Percentiles rank a stretch among this genome's conserved stretches.
phyloP scores from a whole-genome alignment of 768 basidiomycete genomes.

The Arthromyces matolae region DNA sequence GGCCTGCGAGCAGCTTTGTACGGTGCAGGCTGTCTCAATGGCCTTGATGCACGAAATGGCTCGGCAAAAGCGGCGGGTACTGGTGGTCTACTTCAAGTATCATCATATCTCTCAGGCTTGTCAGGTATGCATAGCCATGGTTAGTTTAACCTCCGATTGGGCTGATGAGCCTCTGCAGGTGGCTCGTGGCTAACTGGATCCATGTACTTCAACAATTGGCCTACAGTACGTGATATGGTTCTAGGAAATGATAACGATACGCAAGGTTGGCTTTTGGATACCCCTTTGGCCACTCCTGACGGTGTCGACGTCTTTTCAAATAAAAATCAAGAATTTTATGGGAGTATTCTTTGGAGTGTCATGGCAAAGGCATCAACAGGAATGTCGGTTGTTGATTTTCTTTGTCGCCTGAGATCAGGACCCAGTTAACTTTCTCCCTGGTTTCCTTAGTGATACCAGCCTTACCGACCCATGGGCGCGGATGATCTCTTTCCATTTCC shows the following conservation, averaged over 20 bases:
- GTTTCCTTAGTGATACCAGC: conserved; percentile 50
- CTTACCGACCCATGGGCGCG: conserved; percentile 63
- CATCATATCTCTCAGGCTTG: conserved; percentile 64
- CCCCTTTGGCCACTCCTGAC: conserved; percentile 52
- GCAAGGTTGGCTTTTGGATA: conserved; percentile 54
- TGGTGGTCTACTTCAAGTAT: conserved; percentile 67
- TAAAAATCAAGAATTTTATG: conserved; percentile 50
- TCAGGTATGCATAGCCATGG: conserved; percentile 40
- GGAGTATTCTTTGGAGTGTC: conserved; percentile 50
- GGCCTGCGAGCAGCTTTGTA: conserved; percentile 67
- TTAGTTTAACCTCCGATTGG: too few species aligned
- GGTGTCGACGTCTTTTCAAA: conserved; percentile 43
- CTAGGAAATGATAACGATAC: conserved; percentile 48
- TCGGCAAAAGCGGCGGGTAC: conserved; percentile 56
- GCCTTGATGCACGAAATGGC: conserved; percentile 58
- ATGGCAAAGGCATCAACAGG: conserved; percentile 51
- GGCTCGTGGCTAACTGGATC: neutral
- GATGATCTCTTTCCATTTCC: conserved; percentile 69
- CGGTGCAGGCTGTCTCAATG: conserved; percentile 56
- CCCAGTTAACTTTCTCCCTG: neutral
- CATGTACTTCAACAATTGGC: conserved; percentile 61
- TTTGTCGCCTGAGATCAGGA: neutral
- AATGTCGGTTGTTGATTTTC: conserved; percentile 39
- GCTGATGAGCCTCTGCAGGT: too few species aligned
- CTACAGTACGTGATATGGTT: conserved; percentile 51